Evolutionary conservation across 1,284 basidiomycete species (phyloP), one percentile per base, ranked within the genome.

Genomic region (Jaminaea rosea): DNA sequence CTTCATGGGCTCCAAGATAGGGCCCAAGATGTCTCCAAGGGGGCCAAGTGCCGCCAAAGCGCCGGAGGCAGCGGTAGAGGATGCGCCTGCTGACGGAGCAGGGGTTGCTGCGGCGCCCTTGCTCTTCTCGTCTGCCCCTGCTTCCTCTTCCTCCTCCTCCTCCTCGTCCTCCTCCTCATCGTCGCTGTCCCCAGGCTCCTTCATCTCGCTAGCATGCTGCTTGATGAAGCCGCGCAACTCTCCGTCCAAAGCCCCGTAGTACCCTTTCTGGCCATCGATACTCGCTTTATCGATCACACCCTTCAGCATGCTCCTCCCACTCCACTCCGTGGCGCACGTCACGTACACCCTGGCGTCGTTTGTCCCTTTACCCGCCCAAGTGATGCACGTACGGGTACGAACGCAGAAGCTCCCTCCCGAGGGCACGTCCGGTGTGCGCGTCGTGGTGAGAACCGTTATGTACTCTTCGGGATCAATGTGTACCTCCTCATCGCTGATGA

Each of bases 241-340:
- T 58, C 79, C 81, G 60, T 93, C 88, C 4, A 97, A 80, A 39
- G 90, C 90, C 15, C 75, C 71, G 71, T 96, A 89, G 73, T 92
- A 94, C 47, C 80, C 78, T 75, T 86, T 92, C 72, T 98, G 93
- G 1, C 94, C 93, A n/a, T 96, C 92, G 47, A 96, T 84, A 5
- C 83, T 85, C 0, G 87, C 89, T 63, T 82, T 84, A 69, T 96
- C 91, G 67, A 98, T 94, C 65, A 98, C 58, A 88, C 90, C 85
- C 76, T 88, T 93, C 75, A 98, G 88, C 78, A 96, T 96, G 75
- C 88, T 93, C 63, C 91, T 81, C 21, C 92, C 92, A 0, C 86
- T 88, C 92, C 93, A 98, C 58, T 97, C 92, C 2, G 97, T 89
- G 61, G 86, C 82, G 6, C 87, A 91, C 31, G 89, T 92, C 3